These are phyloP conservation scores for Syzygium syzygioides DNA, from an alignment of 441 rosid genomes.

Conservation along the genomic window DNA sequence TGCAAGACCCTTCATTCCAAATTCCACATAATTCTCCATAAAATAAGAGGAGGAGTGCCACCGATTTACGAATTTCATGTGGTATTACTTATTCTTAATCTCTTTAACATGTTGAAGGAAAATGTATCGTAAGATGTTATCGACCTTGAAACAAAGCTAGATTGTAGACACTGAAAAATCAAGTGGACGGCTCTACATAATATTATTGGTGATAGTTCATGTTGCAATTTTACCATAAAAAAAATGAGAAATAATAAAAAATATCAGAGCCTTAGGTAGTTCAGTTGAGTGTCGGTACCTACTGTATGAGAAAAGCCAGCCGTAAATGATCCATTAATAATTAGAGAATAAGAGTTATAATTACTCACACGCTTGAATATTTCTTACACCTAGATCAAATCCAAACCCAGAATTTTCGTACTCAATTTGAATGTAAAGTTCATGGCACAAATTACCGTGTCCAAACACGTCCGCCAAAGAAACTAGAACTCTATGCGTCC, in stretches of 20 bases:
- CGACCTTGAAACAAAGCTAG: background rate
- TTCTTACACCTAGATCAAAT: background rate
- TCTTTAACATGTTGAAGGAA: background rate
- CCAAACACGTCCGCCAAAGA: background rate
- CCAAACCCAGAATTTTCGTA: too few relatives aligned
- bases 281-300: accelerated
- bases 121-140: background rate
- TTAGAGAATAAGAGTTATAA: background rate
- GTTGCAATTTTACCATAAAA: background rate
- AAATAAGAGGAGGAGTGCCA: background rate
- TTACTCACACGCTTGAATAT: accelerated
- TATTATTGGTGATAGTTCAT: background rate
- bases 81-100: background rate
- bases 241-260: background rate
- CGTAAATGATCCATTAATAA: background rate
- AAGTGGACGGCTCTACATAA: background rate
- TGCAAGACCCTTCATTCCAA: background rate
- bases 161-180: accelerated
- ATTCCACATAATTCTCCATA: background rate
- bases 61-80: background rate
- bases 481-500: background rate
- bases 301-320: accelerated
- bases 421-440: background rate
- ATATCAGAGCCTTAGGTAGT: accelerated
- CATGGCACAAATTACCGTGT: background rate